These are phyloP conservation scores for Backusella liffmaniae DNA, from an alignment of 192 early-diverging fungal genomes.

Conservation along the genomic window DNA sequence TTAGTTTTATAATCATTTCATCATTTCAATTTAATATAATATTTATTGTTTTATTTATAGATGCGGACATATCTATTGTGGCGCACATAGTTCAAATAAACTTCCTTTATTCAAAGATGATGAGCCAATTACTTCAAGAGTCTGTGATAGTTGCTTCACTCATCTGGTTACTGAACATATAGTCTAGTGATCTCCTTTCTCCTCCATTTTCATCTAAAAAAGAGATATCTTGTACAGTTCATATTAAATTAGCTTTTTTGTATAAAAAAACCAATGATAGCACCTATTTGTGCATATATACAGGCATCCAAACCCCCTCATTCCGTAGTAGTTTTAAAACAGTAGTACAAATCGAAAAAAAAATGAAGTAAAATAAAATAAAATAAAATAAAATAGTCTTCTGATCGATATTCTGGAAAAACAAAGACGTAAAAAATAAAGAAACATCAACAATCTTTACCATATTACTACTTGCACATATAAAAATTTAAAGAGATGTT, in stretches of 20 bases:
- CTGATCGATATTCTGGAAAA: neutral
- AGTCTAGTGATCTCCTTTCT: neutral
- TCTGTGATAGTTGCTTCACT: neutral
- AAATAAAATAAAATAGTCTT: neutral
- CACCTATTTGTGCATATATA: neutral
- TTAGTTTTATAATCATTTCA: neutral
- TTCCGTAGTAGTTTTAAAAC: neutral
- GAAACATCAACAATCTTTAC: too few relatives aligned
- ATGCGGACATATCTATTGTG: constrained; percentile 1
- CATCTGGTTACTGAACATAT: neutral
- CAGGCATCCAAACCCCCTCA: neutral
- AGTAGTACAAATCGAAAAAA: constrained; percentile 1
- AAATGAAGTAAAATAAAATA: neutral
- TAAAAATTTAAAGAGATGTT: neutral
- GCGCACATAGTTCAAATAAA: neutral
- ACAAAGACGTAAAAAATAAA: neutral
- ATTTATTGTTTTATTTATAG: constrained; percentile 1
- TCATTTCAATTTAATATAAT: neutral
- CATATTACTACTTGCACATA: neutral
- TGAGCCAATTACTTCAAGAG: neutral
- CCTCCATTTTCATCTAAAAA: neutral
- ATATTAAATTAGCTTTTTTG: neutral
- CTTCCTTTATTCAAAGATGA: constrained; percentile 1
- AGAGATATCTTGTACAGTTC: neutral
- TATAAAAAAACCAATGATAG: neutral